These are phyloP conservation scores for Aspergillus funiculosus DNA, from an alignment of 495 filamentous ascomycete species.

Conservation along the genomic window DNA sequence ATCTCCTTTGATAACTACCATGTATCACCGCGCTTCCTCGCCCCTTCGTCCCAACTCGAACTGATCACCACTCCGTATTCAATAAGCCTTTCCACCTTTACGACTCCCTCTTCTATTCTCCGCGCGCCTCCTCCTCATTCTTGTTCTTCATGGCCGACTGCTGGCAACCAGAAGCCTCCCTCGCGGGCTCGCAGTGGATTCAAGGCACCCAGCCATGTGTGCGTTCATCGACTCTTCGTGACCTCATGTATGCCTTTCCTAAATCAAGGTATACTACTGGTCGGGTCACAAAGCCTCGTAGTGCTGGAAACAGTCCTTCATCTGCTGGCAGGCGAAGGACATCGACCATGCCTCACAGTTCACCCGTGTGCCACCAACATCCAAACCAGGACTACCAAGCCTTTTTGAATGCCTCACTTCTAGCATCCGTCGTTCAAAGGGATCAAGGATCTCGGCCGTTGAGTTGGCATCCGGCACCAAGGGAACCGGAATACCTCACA, in stretches of 20 bases:
- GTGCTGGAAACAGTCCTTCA: slow-evolving; percentile 66
- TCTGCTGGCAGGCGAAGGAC: slow-evolving; percentile 50
- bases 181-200: slow-evolving; percentile 29
- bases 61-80: background rate
- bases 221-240: slow-evolving; percentile 24
- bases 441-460: slow-evolving; percentile 50
- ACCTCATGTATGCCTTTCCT: slow-evolving; percentile 33
- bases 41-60: background rate
- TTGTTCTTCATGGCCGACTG: slow-evolving; percentile 31
- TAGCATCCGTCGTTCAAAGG: slow-evolving; percentile 33
- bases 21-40: slow-evolving; percentile 1
- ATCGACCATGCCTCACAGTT: slow-evolving; percentile 45
- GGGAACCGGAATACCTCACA: slow-evolving; percentile 34
- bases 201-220: slow-evolving; percentile 22
- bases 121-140: background rate
- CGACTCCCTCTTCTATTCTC: background rate
- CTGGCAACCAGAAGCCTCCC: slow-evolving; percentile 27
- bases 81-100: background rate
- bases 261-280: slow-evolving; percentile 33
- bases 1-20: background rate
- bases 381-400: slow-evolving; percentile 22
- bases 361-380: slow-evolving; percentile 21
- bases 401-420: slow-evolving; percentile 30
- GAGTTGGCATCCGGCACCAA: slow-evolving; percentile 62
- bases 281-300: slow-evolving; percentile 60